These are phyloP conservation scores for Aspergillus eucalypticola DNA, from an alignment of 2,329 filamentous ascomycete genomes.

Conservation along the genomic window DNA sequence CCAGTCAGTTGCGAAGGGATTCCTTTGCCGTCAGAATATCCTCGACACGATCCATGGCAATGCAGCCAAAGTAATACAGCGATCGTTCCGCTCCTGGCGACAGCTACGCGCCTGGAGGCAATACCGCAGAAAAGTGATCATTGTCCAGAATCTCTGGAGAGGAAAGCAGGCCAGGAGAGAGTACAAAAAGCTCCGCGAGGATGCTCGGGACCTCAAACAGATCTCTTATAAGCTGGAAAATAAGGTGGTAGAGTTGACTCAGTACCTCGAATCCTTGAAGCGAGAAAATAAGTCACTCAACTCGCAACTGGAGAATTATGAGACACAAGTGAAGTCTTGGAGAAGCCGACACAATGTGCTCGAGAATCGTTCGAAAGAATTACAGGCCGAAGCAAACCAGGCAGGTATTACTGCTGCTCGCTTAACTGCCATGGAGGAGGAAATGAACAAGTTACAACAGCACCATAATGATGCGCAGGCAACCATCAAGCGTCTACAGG, in stretches of 20 bases:
- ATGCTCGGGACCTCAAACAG: conserved; percentile 96
- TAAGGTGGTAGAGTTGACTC: conserved; percentile 98
- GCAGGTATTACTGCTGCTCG: conserved; percentile 92
- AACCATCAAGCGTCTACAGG: conserved; percentile 91
- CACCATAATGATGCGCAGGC: conserved; percentile 87
- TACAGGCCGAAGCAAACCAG: conserved; percentile 96
- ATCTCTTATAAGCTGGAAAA: conserved; percentile 99
- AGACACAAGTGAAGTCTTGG: conserved; percentile 94
- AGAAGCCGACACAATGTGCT: conserved; percentile 87
- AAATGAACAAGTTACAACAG: conserved; percentile 87
- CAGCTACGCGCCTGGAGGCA: conserved; percentile 80
- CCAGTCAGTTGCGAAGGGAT: conserved; percentile 89
- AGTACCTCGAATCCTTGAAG: conserved; percentile 88
- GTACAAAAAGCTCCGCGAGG: conserved; percentile 90
- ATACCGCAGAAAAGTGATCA: conserved; percentile 83
- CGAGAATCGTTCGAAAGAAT: conserved; percentile 85
- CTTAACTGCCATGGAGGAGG: conserved; percentile 86
- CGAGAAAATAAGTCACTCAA: conserved; percentile 88
- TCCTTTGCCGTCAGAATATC: conserved; percentile 83
- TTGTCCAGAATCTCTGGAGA: conserved; percentile 91
- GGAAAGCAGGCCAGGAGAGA: conserved; percentile 75
- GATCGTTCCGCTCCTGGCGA: conserved; percentile 79
- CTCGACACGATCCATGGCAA: conserved; percentile 93
- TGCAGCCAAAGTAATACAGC: conserved; percentile 85
- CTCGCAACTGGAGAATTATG: conserved; percentile 91